These are phyloP conservation scores for Ambrosia hybrid DNA, from an alignment of 140 eudicot genomes.

Conservation along the genomic window DNA sequence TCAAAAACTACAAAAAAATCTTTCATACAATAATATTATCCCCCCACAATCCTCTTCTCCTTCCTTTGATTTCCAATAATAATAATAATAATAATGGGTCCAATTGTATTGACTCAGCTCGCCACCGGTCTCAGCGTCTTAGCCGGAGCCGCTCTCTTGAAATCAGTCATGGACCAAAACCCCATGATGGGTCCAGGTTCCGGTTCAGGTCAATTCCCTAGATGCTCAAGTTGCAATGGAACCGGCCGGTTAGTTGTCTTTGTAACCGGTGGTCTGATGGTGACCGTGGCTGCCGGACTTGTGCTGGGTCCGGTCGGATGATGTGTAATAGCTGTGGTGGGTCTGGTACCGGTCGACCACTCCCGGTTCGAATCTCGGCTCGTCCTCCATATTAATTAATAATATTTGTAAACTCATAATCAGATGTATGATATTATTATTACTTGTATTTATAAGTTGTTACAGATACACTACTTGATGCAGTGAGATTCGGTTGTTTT, in stretches of 20 bases:
- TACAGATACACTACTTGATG: no score
- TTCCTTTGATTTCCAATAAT: not conserved
- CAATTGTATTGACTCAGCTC: conserved; percentile 61
- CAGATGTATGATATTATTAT: no score
- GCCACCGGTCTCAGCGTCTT: conserved; percentile 74
- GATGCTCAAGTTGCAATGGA: conserved; percentile 83
- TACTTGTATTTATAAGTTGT: not conserved
- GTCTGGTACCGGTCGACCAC: conserved; percentile 82
- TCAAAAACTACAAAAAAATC: not conserved
- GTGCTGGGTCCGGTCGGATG: conserved; percentile 92
- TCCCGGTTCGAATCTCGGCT: conserved; percentile 66
- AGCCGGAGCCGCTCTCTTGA: conserved; percentile 78
- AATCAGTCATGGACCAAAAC: conserved; percentile 62
- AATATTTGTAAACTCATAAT: not conserved
- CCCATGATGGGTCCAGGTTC: conserved; percentile 61
- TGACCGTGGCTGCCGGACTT: conserved; percentile 82
- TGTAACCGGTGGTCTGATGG: conserved; percentile 96
- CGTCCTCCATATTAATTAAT: conserved; percentile 55
- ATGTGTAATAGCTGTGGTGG: conserved; percentile 93
- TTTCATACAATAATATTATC: no score
- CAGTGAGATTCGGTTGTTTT: no score
- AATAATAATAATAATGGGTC: conserved; percentile 47
- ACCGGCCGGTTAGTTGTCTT: conserved; percentile 77
- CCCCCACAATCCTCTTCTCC: no score
- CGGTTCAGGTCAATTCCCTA: conserved; percentile 51